Evolutionary conservation across 2,329 filamentous ascomycete species (phyloP).

Genomic region (Thielaviopsis ethacetica): DNA sequence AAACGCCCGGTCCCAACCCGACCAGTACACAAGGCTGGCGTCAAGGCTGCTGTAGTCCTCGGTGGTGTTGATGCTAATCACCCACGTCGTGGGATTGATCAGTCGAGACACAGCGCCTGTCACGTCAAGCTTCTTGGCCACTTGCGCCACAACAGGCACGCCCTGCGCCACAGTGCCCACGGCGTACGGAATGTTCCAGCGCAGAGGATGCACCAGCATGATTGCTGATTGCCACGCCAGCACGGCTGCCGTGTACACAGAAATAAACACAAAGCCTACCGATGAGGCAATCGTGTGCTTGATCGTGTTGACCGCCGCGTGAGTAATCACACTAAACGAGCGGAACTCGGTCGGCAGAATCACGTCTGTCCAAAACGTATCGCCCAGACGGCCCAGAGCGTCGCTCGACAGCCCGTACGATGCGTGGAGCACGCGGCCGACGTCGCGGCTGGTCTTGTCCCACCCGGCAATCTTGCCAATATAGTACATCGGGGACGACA

Average conservation of each 20-base stretch:
- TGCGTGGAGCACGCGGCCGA: constrained; percentile 10
- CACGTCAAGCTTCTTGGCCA: not conserved
- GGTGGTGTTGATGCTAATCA: constrained; percentile 32
- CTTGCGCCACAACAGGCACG: not conserved
- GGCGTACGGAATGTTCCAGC: not conserved
- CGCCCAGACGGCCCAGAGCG: not conserved
- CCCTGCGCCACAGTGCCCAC: not conserved
- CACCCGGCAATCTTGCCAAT: constrained; percentile 7
- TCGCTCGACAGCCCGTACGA: not conserved
- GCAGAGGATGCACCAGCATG: not conserved
- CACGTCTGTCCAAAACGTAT: not conserved
- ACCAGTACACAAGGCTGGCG: constrained; percentile 50
- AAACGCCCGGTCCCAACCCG: constrained; percentile 43
- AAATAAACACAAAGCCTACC: not conserved
- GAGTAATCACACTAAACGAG: constrained; percentile 61
- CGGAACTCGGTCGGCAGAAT: constrained; percentile 40
- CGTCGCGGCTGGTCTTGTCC: constrained; percentile 13
- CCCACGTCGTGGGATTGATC: constrained; percentile 37
- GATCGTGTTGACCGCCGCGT: constrained; percentile 48
- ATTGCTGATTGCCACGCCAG: not conserved
- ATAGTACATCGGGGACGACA: constrained; percentile 7
- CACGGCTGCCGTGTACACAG: not conserved
- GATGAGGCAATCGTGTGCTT: constrained; percentile 24
- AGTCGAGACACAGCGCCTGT: constrained; percentile 16
- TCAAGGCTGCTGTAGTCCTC: constrained; percentile 24